Conservation (phyloP, 2,329 filamentous ascomycete genomes). For the Didymella keratinophila region DNA sequence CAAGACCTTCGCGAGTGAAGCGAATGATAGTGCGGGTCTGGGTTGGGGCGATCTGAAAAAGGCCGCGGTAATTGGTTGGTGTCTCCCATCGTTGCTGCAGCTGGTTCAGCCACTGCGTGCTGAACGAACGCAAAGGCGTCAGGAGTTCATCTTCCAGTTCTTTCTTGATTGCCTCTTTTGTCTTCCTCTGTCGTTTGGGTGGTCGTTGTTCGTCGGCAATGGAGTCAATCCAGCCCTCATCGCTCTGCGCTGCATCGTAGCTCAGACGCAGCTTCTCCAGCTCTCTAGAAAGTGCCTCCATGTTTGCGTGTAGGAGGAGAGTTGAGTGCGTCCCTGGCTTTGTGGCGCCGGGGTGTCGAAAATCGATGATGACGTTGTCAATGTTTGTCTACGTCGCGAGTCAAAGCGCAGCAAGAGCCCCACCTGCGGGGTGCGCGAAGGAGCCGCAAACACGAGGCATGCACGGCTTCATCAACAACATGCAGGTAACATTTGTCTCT, state of each 20-base stretch:
- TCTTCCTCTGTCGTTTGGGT: conserved; percentile 62
- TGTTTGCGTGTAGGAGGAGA: conserved; percentile 25
- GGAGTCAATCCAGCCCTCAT: conserved; percentile 62
- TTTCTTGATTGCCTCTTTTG: conserved; percentile 69
- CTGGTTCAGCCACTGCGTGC: conserved; percentile 83
- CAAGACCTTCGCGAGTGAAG: conserved; percentile 88
- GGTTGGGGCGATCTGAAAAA: conserved; percentile 87
- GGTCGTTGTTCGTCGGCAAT: conserved; percentile 64
- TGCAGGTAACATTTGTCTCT: background rate
- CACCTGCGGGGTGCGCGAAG: conserved; percentile 14
- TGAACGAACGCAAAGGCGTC: conserved; percentile 80
- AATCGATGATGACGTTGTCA: conserved; percentile 32
- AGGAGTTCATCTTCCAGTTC: conserved; percentile 80
- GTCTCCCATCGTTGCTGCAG: conserved; percentile 91
- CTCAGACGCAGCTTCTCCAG: conserved; percentile 61
- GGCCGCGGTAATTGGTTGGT: conserved; percentile 78
- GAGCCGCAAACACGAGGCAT: conserved; percentile 4
- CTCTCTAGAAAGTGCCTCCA: conserved; percentile 57
- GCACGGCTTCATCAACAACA: conserved; percentile 1
- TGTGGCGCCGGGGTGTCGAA: conserved; percentile 23
- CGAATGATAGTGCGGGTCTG: conserved; percentile 95
- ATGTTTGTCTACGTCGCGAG: conserved; percentile 19
- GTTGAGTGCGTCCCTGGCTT: conserved; percentile 14
- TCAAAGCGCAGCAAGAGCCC: conserved; percentile 17
- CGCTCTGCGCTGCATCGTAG: conserved; percentile 30